These are phyloP conservation scores for Hyaloscypha finlandica DNA, from an alignment of 495 filamentous ascomycete species.

Conservation along the genomic window DNA sequence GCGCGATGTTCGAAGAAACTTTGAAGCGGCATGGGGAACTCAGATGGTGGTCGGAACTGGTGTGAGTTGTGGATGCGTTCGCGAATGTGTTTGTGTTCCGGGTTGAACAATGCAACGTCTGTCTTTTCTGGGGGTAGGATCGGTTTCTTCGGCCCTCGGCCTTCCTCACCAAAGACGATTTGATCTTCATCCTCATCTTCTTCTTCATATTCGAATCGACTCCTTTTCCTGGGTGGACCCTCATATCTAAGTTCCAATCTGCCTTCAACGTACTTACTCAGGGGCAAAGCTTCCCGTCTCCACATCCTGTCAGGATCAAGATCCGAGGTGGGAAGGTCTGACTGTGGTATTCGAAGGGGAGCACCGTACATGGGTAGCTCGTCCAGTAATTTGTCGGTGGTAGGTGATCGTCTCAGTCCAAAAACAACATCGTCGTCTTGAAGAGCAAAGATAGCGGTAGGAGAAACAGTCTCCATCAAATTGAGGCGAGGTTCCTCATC, in stretches of 20 bases:
- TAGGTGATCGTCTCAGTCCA: constrained; percentile 70
- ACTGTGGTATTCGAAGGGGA: constrained; percentile 57
- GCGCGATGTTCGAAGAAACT: constrained; percentile 83
- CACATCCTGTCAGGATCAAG: constrained; percentile 67
- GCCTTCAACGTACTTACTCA: constrained; percentile 84
- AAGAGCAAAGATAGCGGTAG: constrained; percentile 81
- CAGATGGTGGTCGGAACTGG: constrained; percentile 88
- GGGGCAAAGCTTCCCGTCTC: constrained; percentile 75
- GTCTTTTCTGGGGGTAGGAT: constrained; percentile 68
- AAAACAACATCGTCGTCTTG: constrained; percentile 82
- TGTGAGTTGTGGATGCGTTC: constrained; percentile 91
- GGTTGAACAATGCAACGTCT: constrained; percentile 82
- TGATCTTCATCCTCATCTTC: constrained; percentile 64
- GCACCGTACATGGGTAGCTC: constrained; percentile 81
- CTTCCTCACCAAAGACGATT: constrained; percentile 43
- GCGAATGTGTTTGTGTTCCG: constrained; percentile 85
- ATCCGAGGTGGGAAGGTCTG: constrained; percentile 55
- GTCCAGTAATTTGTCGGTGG: constrained; percentile 77
- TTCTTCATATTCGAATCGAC: constrained; percentile 74
- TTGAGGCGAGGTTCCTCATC: constrained; percentile 49
- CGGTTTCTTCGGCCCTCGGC: constrained; percentile 42
- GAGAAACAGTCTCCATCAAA: constrained; percentile 50
- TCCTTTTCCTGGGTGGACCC: constrained; percentile 71
- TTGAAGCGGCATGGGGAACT: constrained; percentile 83
- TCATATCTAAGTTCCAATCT: constrained; percentile 69